These are phyloP conservation scores for Candida awuae DNA, from an alignment of 805 yeast species.

Conservation along the genomic window DNA sequence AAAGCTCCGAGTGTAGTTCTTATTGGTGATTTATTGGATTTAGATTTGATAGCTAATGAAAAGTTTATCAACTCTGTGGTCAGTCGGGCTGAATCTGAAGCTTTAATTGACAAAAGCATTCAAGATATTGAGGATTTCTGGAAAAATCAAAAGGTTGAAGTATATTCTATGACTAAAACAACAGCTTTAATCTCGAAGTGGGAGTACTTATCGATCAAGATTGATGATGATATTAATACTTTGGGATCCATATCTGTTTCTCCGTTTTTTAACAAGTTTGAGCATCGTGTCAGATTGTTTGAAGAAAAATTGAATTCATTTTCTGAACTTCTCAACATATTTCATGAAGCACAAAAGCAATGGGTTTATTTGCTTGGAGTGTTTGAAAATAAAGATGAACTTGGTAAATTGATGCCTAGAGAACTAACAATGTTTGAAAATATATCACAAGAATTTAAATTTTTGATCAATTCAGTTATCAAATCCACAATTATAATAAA, in stretches of 20 bases:
- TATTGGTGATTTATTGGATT: constrained; percentile 54
- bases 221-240: constrained; percentile 53
- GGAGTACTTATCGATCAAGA: constrained; percentile 50
- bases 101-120: constrained; percentile 52
- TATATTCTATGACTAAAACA: constrained; percentile 44
- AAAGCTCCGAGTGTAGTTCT: constrained; percentile 27
- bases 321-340: constrained; percentile 46
- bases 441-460: constrained; percentile 53
- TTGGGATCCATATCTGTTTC: constrained; percentile 68
- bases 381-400: constrained; percentile 51
- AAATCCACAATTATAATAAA: constrained; percentile 49
- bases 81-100: constrained; percentile 65
- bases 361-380: constrained; percentile 84
- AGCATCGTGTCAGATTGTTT: constrained; percentile 45
- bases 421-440: constrained; percentile 62
- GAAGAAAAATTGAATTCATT: constrained; percentile 48
- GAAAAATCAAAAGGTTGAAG: constrained; percentile 43
- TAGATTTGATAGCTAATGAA: constrained; percentile 43
- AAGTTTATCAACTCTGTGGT: constrained; percentile 39
- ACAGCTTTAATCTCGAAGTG: constrained; percentile 58
- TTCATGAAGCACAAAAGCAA: constrained; percentile 83
- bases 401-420: constrained; percentile 54
- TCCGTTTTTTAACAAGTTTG: constrained; percentile 50
- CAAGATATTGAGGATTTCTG: constrained; percentile 45
- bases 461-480: constrained; percentile 41